Evolutionary conservation across 2,329 filamentous ascomycete species (phyloP), one percentile per base, ranked within the genome.

Genomic region (Sporothrix inflata): DNA sequence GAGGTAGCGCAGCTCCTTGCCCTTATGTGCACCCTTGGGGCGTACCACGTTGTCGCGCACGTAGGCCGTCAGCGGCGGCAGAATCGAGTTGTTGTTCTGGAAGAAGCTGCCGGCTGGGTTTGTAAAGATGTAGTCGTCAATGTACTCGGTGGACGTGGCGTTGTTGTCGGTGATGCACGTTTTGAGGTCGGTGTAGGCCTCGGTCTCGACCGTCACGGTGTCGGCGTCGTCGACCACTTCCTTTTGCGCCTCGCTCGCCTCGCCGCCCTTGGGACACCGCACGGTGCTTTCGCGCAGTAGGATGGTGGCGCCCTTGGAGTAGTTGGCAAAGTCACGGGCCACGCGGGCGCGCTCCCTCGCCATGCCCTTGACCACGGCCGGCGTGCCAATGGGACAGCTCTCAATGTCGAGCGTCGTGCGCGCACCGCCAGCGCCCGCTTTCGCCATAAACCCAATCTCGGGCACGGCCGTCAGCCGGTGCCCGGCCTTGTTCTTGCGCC

Each of bases 1-100:
- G 60, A 99, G 90, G 83, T 97, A 94, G 77, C 91, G 92, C 82
- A 97, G 69, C 82, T 75, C 73, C 75, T 71, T 71, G 11, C 75
- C 73, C 75, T 61, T 61, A 40, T 24, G 19, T 8, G 66, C 30
- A 74, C 57, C 67, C 8, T 21, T 6, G 30, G 49, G 47, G 1
- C 90, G 90, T 1, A 94, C 85, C 78, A 95, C 92, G 81, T 92
- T 88, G 49, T 92, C 86, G 74, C 94, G 92, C 79, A 98, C 93
- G 84, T 97, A 97, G 76, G 89, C 87, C 16, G 94, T 97, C 82
- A 98, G 97, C 19, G 85, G 83, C 40, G 93, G 90, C 30, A 99
- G 90, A 82, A 99, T 98, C 71, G 94, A 97, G 85, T 98, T 98
- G 87, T 99, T 99, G 86, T 99, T 99, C 80, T 99, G 96, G 88